phyloP scores from a whole-genome alignment of 1,139 yeast genomes.

The Lodderomyces margitis region DNA sequence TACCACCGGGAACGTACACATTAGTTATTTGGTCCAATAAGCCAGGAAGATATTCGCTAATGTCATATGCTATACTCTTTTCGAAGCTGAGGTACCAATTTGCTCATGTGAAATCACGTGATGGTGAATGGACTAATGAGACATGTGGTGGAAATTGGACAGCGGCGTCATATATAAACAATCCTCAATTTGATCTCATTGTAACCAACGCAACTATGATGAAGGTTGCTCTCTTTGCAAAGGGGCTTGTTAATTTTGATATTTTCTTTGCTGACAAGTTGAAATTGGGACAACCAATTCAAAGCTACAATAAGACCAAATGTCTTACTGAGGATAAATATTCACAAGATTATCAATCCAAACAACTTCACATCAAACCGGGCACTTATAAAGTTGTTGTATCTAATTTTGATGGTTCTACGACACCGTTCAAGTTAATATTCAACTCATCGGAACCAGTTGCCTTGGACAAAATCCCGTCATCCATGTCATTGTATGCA shows the following conservation, averaged over 20 bases:
- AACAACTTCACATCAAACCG: conserved; percentile 25
- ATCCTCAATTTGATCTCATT: conserved; percentile 58
- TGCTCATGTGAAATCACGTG: conserved; percentile 19
- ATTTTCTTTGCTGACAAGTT: conserved; percentile 33
- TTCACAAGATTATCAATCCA: conserved; percentile 19
- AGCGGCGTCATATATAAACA: conserved; percentile 46
- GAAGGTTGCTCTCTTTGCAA: conserved; percentile 25
- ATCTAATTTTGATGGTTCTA: conserved; percentile 26
- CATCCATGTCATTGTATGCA: conserved; percentile 37
- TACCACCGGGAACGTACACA: conserved; percentile 28
- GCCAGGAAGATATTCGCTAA: conserved; percentile 35
- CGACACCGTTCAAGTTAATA: conserved; percentile 14
- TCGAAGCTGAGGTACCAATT: conserved; percentile 25
- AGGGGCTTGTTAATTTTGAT: conserved; percentile 30
- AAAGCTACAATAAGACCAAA: conserved; percentile 30
- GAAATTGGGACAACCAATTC: conserved; percentile 17
- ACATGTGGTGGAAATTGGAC: conserved; percentile 61
- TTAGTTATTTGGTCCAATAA: conserved; percentile 25
- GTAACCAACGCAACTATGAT: conserved; percentile 19
- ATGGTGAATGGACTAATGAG: conserved; percentile 49
- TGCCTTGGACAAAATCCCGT: conserved; percentile 20
- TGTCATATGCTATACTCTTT: conserved; percentile 23
- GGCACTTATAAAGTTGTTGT: conserved; percentile 36
- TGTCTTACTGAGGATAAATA: conserved; percentile 30
- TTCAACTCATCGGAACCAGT: conserved; percentile 14